These are phyloP conservation scores for Nematocida sp. DNA, from an alignment of 371 early-diverging fungal species.

Conservation along the genomic window DNA sequence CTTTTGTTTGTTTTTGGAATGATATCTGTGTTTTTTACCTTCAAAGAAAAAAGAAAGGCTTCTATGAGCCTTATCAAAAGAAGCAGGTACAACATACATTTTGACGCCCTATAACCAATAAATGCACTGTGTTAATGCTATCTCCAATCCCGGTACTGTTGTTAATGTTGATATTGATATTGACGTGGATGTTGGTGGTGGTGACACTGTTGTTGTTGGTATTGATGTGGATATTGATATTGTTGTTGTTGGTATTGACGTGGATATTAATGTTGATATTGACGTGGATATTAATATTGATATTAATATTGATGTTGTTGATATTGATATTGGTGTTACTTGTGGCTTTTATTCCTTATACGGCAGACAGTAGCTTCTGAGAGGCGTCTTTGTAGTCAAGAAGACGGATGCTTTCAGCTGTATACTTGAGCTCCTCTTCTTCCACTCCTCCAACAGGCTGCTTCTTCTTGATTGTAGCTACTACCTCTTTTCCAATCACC, in stretches of 20 bases:
- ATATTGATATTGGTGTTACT: too few species aligned
- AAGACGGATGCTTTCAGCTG: not conserved
- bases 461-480: constrained; percentile 7
- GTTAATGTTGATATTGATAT: too few species aligned
- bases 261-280: too few species aligned
- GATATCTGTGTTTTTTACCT: constrained; percentile 32
- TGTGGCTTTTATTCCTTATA: too few species aligned
- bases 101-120: constrained; percentile 21
- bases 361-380: not conserved
- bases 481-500: not conserved
- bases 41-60: constrained; percentile 37
- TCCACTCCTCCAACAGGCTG: not conserved
- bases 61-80: not conserved
- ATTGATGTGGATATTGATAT: too few species aligned
- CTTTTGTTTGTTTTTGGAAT: constrained; percentile 40
- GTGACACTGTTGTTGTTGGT: too few species aligned
- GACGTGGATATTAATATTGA: too few species aligned
- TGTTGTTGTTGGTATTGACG: too few species aligned
- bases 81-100: constrained; percentile 33
- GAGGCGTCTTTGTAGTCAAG: constrained; percentile 19
- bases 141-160: too few species aligned
- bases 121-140: not conserved
- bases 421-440: constrained; percentile 15
- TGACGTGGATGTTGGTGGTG: too few species aligned
- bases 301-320: too few species aligned